A percentile compares a stretch with the other conserved stretches of the same genome.
Evolutionary conservation across 305 asterid genomes (phyloP).

Genomic region (Fraxinus albicans): DNA sequence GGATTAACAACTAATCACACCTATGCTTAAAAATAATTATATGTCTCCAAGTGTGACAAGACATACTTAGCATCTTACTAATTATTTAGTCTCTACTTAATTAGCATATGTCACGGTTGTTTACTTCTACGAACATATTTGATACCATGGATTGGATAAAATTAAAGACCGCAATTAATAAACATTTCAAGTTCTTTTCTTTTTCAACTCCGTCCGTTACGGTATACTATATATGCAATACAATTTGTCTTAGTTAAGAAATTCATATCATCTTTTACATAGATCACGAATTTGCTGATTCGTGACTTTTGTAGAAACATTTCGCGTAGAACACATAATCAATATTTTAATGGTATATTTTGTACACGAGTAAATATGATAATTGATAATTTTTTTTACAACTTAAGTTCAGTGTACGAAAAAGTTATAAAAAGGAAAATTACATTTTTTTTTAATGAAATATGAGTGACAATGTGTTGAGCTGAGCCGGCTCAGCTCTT

Average conservation of each 20-base stretch:
- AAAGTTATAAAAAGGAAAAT: background rate
- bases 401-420: background rate
- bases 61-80: background rate
- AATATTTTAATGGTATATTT: background rate
- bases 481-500: background rate
- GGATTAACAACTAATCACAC: slow-evolving; percentile 2
- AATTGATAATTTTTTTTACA: background rate
- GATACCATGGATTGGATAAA: background rate
- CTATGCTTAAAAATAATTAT: background rate
- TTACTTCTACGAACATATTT: background rate
- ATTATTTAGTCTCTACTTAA: background rate
- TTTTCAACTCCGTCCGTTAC: background rate
- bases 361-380: background rate
- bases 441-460: too few relatives aligned
- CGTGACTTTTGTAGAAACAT: background rate
- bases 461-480: background rate
- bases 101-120: background rate
- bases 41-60: background rate
- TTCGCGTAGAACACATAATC: background rate
- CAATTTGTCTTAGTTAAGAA: background rate
- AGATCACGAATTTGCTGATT: background rate
- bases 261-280: background rate
- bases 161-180: background rate
- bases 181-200: background rate
- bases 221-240: background rate